Evolutionary conservation across 345 rosid species (phyloP), one percentile per base, ranked within the genome.

Genomic region (Eucalyptus erythrocorys): DNA sequence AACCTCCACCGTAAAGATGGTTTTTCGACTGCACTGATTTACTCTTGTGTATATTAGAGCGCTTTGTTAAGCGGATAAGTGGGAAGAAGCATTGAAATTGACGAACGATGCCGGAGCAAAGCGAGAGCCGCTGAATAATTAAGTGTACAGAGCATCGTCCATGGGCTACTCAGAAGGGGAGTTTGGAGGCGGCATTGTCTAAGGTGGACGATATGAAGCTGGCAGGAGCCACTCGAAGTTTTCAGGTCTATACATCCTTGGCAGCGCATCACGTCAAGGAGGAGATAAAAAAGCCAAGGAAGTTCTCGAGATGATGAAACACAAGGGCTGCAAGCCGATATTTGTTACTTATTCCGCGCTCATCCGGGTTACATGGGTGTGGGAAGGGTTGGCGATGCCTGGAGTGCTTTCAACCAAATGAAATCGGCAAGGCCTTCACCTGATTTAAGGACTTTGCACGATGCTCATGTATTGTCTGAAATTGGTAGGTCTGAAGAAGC

Each of bases 161-260:
- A 95, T 88, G 96, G 91, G 85, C 84, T 96, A 68, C 90, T 95
- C 27, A 93, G 88, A 86, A 89, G 64, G 97, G 98, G 66, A 86
- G 86, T 86, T 53, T 92, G 37, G 94, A 94, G 92, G 92, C 93
- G 87, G 97, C 97, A 89, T 85, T 95, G 84, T 92, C 92, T 40
- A 94, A 94, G 92, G 92, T 95, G 86, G 92, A 94, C 9, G 92
- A 91, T 6, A 93, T 94, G 98, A 96, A 94, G 89, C 91, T 88
- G 89, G 90, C 85, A 4, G 96, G 96, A 68, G 91, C 91, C 88
- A 43, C 87, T 87, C 95, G 95, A 3, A 90, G 94, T 5, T 94
- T 93, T 55, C 98, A 94, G 85, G 95, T 94, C 51, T 95, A 95
- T 22, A 95, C 98, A 48, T 95, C 97, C 86, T 91, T 95, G 19